A percentile compares a stretch with the other conserved stretches of the same genome.
These are phyloP conservation scores for Solanum ossicruentum DNA, from an alignment of 257 asterid genomes.

Conservation along the genomic window DNA sequence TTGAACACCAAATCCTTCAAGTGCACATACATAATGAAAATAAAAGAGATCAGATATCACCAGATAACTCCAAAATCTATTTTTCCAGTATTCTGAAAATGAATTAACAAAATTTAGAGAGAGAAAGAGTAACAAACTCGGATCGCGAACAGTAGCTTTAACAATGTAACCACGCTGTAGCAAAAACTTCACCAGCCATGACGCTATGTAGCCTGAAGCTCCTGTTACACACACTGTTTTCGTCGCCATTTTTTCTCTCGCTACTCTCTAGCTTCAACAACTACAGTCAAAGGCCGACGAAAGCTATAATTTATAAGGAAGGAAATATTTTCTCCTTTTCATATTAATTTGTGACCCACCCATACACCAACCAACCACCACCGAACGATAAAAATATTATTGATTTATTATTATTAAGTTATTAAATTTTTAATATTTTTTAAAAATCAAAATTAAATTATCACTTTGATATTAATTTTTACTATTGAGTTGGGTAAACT, in stretches of 20 bases:
- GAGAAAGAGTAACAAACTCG: constrained; percentile 2
- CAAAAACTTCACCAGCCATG: constrained; percentile 52
- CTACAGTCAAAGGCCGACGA: not conserved
- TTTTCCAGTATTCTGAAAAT: not conserved
- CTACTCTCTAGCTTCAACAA: not conserved
- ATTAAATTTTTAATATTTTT: no score
- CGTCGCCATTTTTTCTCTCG: not conserved
- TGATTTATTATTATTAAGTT: no score
- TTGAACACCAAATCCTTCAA: not conserved
- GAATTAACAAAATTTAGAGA: not conserved
- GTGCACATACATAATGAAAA: not conserved
- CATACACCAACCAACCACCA: no score
- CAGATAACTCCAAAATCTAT: not conserved
- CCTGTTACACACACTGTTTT: constrained; percentile 55
- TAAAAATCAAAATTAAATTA: no score
- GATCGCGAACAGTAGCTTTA: constrained; percentile 47
- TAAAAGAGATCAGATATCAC: not conserved
- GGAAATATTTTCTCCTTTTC: no score
- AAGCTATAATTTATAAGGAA: no score
- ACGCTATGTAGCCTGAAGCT: constrained; percentile 56
- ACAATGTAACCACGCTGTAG: constrained; percentile 53
- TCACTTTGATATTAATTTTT: no score
- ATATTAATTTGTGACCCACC: no score
- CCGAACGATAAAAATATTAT: no score
- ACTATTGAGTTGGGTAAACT: no score